Evolutionary conservation across 495 filamentous ascomycete species (phyloP).

Genomic region (Chlorociboria aeruginascens): DNA sequence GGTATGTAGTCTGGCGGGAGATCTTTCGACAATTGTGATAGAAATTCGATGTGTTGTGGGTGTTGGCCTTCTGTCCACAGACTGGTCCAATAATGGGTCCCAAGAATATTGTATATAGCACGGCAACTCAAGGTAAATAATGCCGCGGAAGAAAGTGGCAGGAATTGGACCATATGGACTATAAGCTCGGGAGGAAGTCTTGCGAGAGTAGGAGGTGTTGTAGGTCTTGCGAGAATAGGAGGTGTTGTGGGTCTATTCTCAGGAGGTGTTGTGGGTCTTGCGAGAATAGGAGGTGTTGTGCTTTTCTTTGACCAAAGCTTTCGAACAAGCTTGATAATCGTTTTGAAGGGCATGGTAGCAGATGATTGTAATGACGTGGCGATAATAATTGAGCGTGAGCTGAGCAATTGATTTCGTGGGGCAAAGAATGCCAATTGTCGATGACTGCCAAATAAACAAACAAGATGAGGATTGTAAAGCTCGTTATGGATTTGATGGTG

Average conservation of each 20-base stretch:
- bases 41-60: not conserved
- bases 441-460: no score
- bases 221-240: not conserved
- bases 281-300: not conserved
- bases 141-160: constrained; percentile 2
- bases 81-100: constrained; percentile 1
- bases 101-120: not conserved
- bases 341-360: not conserved
- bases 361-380: not conserved
- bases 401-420: not conserved
- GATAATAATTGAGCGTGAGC: not conserved
- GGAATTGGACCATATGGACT: constrained; percentile 2
- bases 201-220: not conserved
- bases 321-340: not conserved
- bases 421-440: no score
- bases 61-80: constrained; percentile 2
- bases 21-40: constrained; percentile 1
- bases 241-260: no score
- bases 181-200: constrained; percentile 2
- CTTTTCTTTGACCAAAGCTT: not conserved
- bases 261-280: not conserved
- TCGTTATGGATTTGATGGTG: no score
- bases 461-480: no score
- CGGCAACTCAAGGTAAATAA: constrained; percentile 4
- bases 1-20: constrained; percentile 1